Evolutionary conservation across 345 rosid genomes (phyloP).

Genomic region (Excoecaria agallocha): DNA sequence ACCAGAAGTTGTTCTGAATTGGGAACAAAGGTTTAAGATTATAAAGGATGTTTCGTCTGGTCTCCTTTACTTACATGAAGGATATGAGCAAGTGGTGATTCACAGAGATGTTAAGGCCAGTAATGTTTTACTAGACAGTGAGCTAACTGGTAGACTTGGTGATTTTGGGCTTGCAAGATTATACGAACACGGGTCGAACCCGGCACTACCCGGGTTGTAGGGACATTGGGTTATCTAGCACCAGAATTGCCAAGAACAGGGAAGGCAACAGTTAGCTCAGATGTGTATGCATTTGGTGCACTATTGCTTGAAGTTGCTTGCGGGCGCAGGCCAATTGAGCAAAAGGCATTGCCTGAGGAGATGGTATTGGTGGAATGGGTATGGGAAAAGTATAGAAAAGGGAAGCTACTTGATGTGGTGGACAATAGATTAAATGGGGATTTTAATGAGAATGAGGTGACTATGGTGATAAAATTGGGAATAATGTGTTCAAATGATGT

Average conservation of each 20-base stretch:
- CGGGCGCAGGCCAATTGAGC: constrained; percentile 26
- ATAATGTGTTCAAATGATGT: constrained; percentile 18
- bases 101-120: constrained; percentile 29
- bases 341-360: constrained; percentile 16
- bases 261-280: constrained; percentile 23
- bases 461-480: constrained; percentile 23
- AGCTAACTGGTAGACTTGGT: constrained; percentile 20
- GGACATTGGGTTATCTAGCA: constrained; percentile 28
- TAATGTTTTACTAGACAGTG: constrained; percentile 21
- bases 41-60: constrained; percentile 27
- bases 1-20: constrained; percentile 12
- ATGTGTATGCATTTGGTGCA: constrained; percentile 31
- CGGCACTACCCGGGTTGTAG: constrained; percentile 26
- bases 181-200: constrained; percentile 29
- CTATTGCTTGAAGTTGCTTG: constrained; percentile 25
- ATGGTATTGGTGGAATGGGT: constrained; percentile 26
- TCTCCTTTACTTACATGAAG: constrained; percentile 28
- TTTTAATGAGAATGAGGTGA: constrained; percentile 6
- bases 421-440: constrained; percentile 13
- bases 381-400: constrained; percentile 14
- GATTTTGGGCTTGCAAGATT: constrained; percentile 28
- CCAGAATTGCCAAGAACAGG: constrained; percentile 28
- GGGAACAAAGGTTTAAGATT: constrained; percentile 30
- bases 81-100: constrained; percentile 25
- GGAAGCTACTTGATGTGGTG: constrained; percentile 18